These are phyloP conservation scores for Pseudofabraea citricarpa DNA, from an alignment of 2,329 filamentous ascomycete genomes.

Conservation along the genomic window DNA sequence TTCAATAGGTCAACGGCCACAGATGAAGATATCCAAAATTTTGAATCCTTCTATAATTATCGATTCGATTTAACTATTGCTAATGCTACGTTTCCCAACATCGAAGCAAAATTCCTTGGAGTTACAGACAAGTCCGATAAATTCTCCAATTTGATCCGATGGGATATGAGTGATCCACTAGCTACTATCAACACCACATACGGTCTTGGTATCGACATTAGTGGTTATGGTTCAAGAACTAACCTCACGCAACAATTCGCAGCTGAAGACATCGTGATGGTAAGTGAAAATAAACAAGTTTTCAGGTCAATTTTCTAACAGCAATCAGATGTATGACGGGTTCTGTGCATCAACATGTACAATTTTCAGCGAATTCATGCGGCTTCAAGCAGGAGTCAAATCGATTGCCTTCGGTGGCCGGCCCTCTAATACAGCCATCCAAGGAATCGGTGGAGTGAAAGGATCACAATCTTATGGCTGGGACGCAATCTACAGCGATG, in stretches of 20 bases:
- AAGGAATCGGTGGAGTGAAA: slow-evolving; percentile 56
- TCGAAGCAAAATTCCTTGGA: slow-evolving; percentile 5
- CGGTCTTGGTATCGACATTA: slow-evolving; percentile 15
- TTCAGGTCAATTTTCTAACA: too few species aligned
- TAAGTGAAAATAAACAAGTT: too few species aligned
- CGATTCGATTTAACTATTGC: slow-evolving; percentile 1
- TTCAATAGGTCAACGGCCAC: slow-evolving; percentile 15
- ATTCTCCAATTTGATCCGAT: slow-evolving; percentile 3
- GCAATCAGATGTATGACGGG: slow-evolving; percentile 40
- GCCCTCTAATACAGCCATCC: slow-evolving; percentile 46
- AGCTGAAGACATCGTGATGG: slow-evolving; percentile 32
- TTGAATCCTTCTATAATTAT: too few species aligned
- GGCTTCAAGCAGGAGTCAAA: slow-evolving; percentile 42
- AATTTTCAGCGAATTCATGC: slow-evolving; percentile 50
- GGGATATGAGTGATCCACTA: slow-evolving; percentile 6
- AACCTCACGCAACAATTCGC: slow-evolving; percentile 27
- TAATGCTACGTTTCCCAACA: slow-evolving; percentile 2
- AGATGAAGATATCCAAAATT: slow-evolving; percentile 5
- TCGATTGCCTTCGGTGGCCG: slow-evolving; percentile 54
- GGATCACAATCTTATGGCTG: slow-evolving; percentile 35
- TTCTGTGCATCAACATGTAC: slow-evolving; percentile 54
- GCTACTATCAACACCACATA: slow-evolving; percentile 1
- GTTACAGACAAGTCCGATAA: slow-evolving; percentile 1
- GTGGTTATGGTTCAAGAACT: slow-evolving; percentile 17
- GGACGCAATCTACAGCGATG: not conserved